These are phyloP conservation scores for Chlorella ohadii DNA, from an alignment of 139 green algal genomes.

Conservation along the genomic window DNA sequence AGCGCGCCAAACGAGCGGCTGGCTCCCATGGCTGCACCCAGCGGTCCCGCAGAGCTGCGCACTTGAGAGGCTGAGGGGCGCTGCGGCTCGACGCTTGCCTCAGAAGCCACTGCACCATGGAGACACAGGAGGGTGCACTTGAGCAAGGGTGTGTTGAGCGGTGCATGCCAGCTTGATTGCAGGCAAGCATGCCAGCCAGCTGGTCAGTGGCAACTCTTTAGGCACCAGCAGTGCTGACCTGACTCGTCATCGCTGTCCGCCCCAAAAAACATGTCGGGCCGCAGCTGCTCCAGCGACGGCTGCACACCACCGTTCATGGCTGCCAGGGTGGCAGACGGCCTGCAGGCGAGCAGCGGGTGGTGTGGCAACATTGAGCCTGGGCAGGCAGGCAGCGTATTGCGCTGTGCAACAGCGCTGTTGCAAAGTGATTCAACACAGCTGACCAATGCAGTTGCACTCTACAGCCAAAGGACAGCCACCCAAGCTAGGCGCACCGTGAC, in stretches of 20 bases:
- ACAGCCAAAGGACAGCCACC: too few species aligned
- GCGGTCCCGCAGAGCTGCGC: not conserved
- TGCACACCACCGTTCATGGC: slow-evolving; percentile 21
- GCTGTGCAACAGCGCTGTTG: too few species aligned
- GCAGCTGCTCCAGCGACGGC: slow-evolving; percentile 29
- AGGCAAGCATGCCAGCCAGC: too few species aligned
- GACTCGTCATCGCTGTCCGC: slow-evolving; percentile 23
- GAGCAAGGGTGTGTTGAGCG: too few species aligned
- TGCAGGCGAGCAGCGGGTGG: not conserved
- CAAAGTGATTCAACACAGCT: too few species aligned
- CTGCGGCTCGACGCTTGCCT: too few species aligned
- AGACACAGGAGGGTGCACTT: too few species aligned
- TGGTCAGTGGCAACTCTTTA: too few species aligned
- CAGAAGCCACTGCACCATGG: not conserved
- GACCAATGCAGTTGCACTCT: too few species aligned
- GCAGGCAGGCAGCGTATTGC: too few species aligned
- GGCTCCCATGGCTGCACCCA: not conserved
- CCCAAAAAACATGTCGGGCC: slow-evolving; percentile 32
- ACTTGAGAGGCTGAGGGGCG: too few species aligned
- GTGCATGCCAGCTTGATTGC: too few species aligned
- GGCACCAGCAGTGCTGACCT: not conserved
- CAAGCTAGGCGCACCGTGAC: not conserved
- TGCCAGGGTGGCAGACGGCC: slow-evolving; percentile 17
- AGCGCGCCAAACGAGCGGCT: slow-evolving; percentile 13
- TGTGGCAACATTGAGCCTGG: not conserved